phyloP scores from a whole-genome alignment of 768 basidiomycete genomes.

The Lactifluus piperatus region DNA sequence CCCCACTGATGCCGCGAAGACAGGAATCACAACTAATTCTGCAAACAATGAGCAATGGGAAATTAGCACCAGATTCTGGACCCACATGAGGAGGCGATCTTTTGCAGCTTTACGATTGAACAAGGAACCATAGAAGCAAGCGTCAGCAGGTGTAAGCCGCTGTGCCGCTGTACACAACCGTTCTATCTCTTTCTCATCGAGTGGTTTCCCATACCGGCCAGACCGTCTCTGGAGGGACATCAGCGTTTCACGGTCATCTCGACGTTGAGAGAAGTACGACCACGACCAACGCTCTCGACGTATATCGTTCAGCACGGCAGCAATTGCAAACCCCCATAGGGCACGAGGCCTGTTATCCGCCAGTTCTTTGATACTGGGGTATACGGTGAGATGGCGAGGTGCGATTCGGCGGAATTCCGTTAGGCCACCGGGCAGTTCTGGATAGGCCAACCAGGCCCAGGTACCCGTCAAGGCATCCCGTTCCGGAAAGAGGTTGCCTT shows the following conservation, averaged over 20 bases:
- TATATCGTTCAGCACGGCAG: conserved; percentile 21
- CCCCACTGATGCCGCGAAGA: conserved; percentile 22
- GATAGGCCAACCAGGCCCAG: background rate
- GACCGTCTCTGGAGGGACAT: conserved; percentile 24
- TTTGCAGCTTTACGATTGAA: conserved; percentile 18
- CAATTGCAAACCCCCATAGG: conserved; percentile 28
- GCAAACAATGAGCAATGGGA: background rate
- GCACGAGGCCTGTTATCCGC: conserved; percentile 23
- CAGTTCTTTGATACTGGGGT: conserved; percentile 23
- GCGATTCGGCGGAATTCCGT: conserved; percentile 23
- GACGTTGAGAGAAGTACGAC: conserved; percentile 27
- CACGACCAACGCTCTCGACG: conserved; percentile 24
- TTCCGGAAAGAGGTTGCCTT: background rate
- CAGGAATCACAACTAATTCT: conserved; percentile 25
- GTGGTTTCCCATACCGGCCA: conserved; percentile 19
- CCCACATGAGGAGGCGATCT: conserved; percentile 21
- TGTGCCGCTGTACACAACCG: conserved; percentile 18
- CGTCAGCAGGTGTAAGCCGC: conserved; percentile 22
- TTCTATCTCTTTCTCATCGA: conserved; percentile 16
- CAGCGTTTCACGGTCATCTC: conserved; percentile 22
- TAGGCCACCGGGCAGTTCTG: background rate
- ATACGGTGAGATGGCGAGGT: conserved; percentile 22
- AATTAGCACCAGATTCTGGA: background rate
- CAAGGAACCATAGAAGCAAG: conserved; percentile 22
- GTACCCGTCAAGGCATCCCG: conserved; percentile 5